A percentile compares a stretch with the other conserved stretches of the same genome.
Evolutionary conservation across 495 filamentous ascomycete genomes (phyloP).

Genomic region (Annulohypoxylon maeteangense): DNA sequence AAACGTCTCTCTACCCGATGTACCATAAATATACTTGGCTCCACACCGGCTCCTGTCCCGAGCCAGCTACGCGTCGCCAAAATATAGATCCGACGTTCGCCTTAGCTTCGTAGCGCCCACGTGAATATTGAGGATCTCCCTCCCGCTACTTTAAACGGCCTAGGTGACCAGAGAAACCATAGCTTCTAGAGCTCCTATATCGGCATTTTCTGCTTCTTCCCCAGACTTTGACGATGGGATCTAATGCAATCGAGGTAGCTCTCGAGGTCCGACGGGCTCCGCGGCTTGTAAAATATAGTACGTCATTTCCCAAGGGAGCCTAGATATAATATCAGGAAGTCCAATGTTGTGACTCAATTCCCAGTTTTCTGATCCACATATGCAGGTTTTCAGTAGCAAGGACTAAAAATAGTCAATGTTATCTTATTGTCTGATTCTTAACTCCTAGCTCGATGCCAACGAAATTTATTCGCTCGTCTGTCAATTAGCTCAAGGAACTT

Average conservation of each 20-base stretch:
- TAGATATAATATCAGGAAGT: background rate
- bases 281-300: background rate
- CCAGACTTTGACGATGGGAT: background rate
- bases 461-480: background rate
- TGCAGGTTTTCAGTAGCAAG: background rate
- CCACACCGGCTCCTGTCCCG: background rate
- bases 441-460: background rate
- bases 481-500: background rate
- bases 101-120: conserved; percentile 6
- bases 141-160: background rate
- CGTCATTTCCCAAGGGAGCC: background rate
- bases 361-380: background rate
- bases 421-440: background rate
- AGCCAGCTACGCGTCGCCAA: background rate
- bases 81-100: conserved; percentile 3
- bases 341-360: background rate
- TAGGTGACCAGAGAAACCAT: background rate
- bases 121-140: background rate
- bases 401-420: background rate
- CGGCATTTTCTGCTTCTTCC: conserved; percentile 4
- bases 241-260: background rate
- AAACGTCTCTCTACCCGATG: background rate
- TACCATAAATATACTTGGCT: background rate
- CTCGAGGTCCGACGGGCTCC: background rate
- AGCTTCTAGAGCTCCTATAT: conserved; percentile 23